These are phyloP conservation scores for Gossypium gossypioides DNA, from an alignment of 441 rosid species.

Conservation along the genomic window DNA sequence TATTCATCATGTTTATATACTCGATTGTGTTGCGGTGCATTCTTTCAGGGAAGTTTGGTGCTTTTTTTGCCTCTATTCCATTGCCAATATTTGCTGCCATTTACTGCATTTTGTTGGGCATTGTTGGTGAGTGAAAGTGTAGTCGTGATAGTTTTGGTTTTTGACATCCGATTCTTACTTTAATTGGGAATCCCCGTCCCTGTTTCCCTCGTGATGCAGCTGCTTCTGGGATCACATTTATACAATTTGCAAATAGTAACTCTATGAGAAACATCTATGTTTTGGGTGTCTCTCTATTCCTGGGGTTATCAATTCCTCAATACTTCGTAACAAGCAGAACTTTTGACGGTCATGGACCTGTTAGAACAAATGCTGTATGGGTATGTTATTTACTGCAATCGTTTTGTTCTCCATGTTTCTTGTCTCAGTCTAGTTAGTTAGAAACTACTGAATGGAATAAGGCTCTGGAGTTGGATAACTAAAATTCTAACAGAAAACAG, in stretches of 20 bases:
- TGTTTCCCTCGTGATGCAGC: slow-evolving; percentile 28
- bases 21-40: slow-evolving; percentile 3
- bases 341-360: slow-evolving; percentile 60
- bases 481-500: background rate
- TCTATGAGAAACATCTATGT: slow-evolving; percentile 82
- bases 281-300: slow-evolving; percentile 70
- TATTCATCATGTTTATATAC: background rate
- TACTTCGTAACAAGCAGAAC: slow-evolving; percentile 49
- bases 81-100: slow-evolving; percentile 79
- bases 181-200: background rate
- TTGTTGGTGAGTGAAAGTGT: slow-evolving; percentile 56
- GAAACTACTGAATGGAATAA: background rate
- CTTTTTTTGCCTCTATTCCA: slow-evolving; percentile 92
- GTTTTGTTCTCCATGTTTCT: background rate
- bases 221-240: slow-evolving; percentile 74
- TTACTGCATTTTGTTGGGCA: slow-evolving; percentile 77
- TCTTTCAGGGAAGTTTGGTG: slow-evolving; percentile 78
- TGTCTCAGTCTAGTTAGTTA: background rate
- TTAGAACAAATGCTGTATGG: slow-evolving; percentile 69
- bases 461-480: background rate
- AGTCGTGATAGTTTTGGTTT: background rate
- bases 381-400: slow-evolving; percentile 33
- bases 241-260: slow-evolving; percentile 70
- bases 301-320: slow-evolving; percentile 73
- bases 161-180: background rate